Percentiles rank a stretch among this genome's conserved stretches.
These are phyloP conservation scores for Lyophyllum decastes DNA, from an alignment of 768 basidiomycete genomes.

Conservation along the genomic window DNA sequence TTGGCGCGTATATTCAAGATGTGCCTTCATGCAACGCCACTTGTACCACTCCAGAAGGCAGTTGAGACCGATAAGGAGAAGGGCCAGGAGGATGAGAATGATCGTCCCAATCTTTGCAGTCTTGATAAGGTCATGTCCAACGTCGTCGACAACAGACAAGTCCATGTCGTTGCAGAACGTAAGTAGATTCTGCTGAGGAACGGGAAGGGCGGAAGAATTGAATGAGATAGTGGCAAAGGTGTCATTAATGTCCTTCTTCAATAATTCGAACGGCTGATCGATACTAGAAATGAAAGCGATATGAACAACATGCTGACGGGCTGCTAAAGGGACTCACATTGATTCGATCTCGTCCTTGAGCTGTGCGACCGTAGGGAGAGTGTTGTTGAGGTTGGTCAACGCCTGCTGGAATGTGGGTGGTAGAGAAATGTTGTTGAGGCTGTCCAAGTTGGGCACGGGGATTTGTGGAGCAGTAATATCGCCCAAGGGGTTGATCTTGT, in stretches of 20 bases:
- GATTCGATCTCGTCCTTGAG: conserved; percentile 67
- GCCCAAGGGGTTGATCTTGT: conserved; percentile 74
- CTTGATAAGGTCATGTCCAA: conserved; percentile 77
- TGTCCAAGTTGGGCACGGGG: conserved; percentile 69
- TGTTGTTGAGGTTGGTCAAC: conserved; percentile 74
- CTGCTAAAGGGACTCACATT: conserved; percentile 52
- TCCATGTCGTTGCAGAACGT: conserved; percentile 81
- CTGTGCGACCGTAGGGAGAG: conserved; percentile 76
- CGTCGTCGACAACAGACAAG: conserved; percentile 82
- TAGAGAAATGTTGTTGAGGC: conserved; percentile 77
- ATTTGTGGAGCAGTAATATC: conserved; percentile 73
- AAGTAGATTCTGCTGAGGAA: conserved; percentile 70
- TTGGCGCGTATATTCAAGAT: conserved; percentile 70
- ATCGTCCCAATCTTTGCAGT: conserved; percentile 78
- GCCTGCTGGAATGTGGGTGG: conserved; percentile 75
- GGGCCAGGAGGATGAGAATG: conserved; percentile 69
- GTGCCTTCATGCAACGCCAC: conserved; percentile 70
- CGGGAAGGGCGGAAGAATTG: conserved; percentile 70
- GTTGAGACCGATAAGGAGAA: conserved; percentile 73
- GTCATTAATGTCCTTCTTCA: conserved; percentile 88
- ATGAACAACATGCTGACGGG: neutral
- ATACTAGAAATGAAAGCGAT: conserved; percentile 45
- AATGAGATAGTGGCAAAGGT: conserved; percentile 78
- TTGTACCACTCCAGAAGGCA: conserved; percentile 87
- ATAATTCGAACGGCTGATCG: conserved; percentile 81